Conservation (phyloP, 2,329 filamentous ascomycete species). For the Stemphylium vesicarium region DNA sequence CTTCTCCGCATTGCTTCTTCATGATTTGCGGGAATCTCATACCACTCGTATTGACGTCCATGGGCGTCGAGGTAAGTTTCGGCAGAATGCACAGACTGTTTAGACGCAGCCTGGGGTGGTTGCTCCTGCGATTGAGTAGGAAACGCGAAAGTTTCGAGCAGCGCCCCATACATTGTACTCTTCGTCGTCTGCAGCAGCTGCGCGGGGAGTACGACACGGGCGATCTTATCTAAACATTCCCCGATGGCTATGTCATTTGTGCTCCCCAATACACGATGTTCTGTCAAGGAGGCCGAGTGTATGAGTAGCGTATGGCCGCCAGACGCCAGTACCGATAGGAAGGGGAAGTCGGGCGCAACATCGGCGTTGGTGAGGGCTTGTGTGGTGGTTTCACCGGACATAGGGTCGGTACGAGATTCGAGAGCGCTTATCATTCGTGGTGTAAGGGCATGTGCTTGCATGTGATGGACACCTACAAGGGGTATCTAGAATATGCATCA, state of each 20-base stretch:
- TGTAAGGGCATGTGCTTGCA: slow-evolving; percentile 95
- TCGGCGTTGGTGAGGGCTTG: background rate
- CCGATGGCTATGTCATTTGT: slow-evolving; percentile 86
- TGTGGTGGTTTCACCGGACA: background rate
- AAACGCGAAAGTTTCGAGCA: slow-evolving; percentile 84
- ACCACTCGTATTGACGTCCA: slow-evolving; percentile 52
- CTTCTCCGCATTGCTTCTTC: slow-evolving; percentile 63
- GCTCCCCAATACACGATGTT: slow-evolving; percentile 75
- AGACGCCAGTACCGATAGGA: slow-evolving; percentile 86
- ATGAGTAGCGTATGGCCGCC: slow-evolving; percentile 92
- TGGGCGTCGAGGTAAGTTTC: slow-evolving; percentile 24
- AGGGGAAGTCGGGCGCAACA: slow-evolving; percentile 71
- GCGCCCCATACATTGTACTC: slow-evolving; percentile 78
- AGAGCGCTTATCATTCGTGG: slow-evolving; percentile 76
- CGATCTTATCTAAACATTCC: slow-evolving; percentile 86
- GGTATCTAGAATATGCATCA: slow-evolving; percentile 60
- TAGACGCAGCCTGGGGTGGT: slow-evolving; percentile 1
- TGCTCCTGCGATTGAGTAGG: slow-evolving; percentile 31
- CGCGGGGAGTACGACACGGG: slow-evolving; percentile 74
- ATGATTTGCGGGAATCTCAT: slow-evolving; percentile 64
- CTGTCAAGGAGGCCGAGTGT: slow-evolving; percentile 69
- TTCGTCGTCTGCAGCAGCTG: slow-evolving; percentile 60
- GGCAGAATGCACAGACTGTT: slow-evolving; percentile 20
- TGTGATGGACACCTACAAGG: slow-evolving; percentile 88
- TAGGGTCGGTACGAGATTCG: slow-evolving; percentile 24